phyloP scores from a whole-genome alignment of 2,329 filamentous ascomycete species.

The Hypoxylon sp. region DNA sequence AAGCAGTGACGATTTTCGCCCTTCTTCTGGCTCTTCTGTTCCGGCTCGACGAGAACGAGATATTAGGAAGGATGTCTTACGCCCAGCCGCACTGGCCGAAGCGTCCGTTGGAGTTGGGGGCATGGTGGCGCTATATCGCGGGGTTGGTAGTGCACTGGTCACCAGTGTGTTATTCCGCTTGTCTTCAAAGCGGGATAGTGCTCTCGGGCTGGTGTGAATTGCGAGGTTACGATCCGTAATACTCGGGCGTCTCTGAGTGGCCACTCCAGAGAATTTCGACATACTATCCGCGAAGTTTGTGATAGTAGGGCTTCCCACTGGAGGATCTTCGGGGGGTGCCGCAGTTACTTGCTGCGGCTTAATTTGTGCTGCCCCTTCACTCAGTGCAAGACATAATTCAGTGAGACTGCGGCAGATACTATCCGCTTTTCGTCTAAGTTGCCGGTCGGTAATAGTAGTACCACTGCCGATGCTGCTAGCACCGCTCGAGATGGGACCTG shows the following conservation, averaged over 20 bases:
- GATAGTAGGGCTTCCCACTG: conserved; percentile 62
- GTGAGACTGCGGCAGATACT: conserved; percentile 93
- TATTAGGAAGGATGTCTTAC: conserved; percentile 69
- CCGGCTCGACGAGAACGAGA: conserved; percentile 63
- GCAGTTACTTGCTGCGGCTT: conserved; percentile 55
- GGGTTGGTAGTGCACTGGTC: conserved; percentile 62
- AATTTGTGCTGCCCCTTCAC: conserved; percentile 67
- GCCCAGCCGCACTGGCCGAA: conserved; percentile 52
- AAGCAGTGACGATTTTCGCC: conserved; percentile 65
- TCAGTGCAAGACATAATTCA: conserved; percentile 89
- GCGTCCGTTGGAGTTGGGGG: conserved; percentile 60
- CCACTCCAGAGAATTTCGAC: conserved; percentile 58
- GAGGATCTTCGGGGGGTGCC: conserved; percentile 49
- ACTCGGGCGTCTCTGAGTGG: conserved; percentile 59
- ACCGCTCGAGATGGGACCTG: conserved; percentile 76
- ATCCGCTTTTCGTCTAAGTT: conserved; percentile 90
- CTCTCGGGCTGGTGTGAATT: conserved; percentile 62
- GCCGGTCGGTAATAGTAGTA: conserved; percentile 78
- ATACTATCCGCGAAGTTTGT: conserved; percentile 60
- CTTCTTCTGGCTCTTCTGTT: conserved; percentile 67
- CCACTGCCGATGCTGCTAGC: conserved; percentile 72
- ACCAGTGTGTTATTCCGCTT: conserved; percentile 65
- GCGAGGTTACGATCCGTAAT: conserved; percentile 59
- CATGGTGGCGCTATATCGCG: conserved; percentile 57
- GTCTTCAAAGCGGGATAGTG: conserved; percentile 68